Evolutionary conservation across 345 rosid genomes (phyloP).

Genomic region (Eucalyptus curtisii): DNA sequence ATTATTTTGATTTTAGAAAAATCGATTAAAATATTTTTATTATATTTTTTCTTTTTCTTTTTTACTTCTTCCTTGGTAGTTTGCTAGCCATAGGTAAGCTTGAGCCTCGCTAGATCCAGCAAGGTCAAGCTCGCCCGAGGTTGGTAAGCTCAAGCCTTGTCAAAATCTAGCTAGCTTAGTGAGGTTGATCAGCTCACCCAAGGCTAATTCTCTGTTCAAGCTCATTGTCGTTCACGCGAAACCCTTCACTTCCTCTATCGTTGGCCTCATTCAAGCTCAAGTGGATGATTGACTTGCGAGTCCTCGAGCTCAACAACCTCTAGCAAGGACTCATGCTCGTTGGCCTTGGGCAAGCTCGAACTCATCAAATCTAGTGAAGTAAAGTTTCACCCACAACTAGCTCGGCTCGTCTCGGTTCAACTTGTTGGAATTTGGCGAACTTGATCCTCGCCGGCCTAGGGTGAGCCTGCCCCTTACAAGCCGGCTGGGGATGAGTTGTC

Average conservation of each 20-base stretch:
- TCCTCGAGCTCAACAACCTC: fast-evolving
- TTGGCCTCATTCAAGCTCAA: neutral
- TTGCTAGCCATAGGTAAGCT: fast-evolving
- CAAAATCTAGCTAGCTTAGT: fast-evolving
- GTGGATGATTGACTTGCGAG: fast-evolving
- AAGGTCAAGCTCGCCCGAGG: fast-evolving
- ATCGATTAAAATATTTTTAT: fast-evolving
- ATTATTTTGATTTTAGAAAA: too few species aligned
- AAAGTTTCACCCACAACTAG: neutral
- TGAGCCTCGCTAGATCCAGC: fast-evolving
- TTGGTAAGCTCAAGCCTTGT: too few species aligned
- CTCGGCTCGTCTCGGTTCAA: fast-evolving
- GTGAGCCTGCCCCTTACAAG: neutral
- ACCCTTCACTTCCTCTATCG: fast-evolving
- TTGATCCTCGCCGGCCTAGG: fast-evolving
- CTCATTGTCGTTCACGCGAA: fast-evolving
- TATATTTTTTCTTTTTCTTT: too few species aligned
- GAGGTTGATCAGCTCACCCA: neutral
- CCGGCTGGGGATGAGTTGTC: fast-evolving
- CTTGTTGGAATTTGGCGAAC: too few species aligned
- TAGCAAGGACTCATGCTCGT: fast-evolving
- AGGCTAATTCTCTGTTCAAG: neutral
- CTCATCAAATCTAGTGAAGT: neutral
- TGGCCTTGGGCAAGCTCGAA: fast-evolving
- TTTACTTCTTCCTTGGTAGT: neutral